Evolutionary conservation across 768 basidiomycete genomes (phyloP).

Genomic region (Tylopilus rubrobrunneus): DNA sequence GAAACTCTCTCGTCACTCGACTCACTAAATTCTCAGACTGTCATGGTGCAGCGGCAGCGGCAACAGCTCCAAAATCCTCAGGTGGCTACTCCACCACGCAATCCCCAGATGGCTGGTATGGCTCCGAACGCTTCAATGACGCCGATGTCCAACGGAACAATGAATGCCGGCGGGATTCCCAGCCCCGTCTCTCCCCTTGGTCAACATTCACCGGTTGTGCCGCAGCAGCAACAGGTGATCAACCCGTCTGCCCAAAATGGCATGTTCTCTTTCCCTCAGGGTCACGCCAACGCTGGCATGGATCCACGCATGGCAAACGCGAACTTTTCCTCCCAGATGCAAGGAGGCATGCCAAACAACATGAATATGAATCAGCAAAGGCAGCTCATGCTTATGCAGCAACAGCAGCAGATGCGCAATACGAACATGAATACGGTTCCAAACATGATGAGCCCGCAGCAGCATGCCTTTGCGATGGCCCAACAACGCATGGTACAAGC

Average conservation of each 20-base stretch:
- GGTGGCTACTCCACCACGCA: slow-evolving; percentile 21
- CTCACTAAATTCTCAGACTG: slow-evolving; percentile 13
- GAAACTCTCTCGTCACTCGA: background rate
- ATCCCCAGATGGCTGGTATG: slow-evolving; percentile 30
- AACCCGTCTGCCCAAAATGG: slow-evolving; percentile 29
- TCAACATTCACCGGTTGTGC: slow-evolving; percentile 29
- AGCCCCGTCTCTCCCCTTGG: slow-evolving; percentile 29
- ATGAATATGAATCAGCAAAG: slow-evolving; percentile 41
- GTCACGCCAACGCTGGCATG: slow-evolving; percentile 22
- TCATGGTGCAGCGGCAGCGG: slow-evolving; percentile 27
- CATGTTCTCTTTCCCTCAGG: slow-evolving; percentile 30
- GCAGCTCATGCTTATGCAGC: slow-evolving; percentile 41
- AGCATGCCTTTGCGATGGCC: slow-evolving; percentile 36
- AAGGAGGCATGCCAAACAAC: slow-evolving; percentile 24
- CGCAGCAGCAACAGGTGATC: slow-evolving; percentile 27
- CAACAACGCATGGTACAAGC: slow-evolving; percentile 44
- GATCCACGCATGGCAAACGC: slow-evolving; percentile 30
- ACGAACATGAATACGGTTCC: slow-evolving; percentile 20
- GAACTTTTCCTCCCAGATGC: slow-evolving; percentile 29
- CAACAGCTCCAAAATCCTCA: slow-evolving; percentile 30
- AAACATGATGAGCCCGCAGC: slow-evolving; percentile 33
- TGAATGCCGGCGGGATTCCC: slow-evolving; percentile 22
- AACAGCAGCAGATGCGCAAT: slow-evolving; percentile 32
- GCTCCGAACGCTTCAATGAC: slow-evolving; percentile 25
- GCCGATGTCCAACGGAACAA: slow-evolving; percentile 22